Conservation (phyloP, 108 stramenopile species). For the Skeletonema menzelii region DNA sequence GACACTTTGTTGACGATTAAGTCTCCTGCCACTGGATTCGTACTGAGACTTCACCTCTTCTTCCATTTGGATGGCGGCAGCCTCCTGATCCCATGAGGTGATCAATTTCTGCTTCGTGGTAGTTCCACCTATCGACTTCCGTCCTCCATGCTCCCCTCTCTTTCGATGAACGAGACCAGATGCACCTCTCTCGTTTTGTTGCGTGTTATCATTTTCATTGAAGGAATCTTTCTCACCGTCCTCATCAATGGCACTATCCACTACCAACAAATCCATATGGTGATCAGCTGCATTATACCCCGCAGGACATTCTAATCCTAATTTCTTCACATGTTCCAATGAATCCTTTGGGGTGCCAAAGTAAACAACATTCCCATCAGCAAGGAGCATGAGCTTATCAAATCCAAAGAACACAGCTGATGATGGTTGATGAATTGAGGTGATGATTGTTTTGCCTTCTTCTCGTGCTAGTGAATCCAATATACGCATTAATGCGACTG, state of each 20-base stretch:
- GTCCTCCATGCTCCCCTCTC: background rate
- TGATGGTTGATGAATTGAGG: slow-evolving; percentile 74
- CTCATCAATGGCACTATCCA: slow-evolving; percentile 43
- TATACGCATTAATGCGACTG: slow-evolving; percentile 61
- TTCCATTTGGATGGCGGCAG: slow-evolving; percentile 46
- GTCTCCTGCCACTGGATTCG: background rate
- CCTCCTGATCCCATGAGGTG: slow-evolving; percentile 63
- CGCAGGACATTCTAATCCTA: slow-evolving; percentile 55
- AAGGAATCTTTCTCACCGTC: slow-evolving; percentile 24
- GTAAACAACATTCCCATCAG: slow-evolving; percentile 74
- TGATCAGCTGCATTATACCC: slow-evolving; percentile 85
- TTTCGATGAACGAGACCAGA: background rate
- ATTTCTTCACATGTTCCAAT: slow-evolving; percentile 41
- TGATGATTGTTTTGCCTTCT: slow-evolving; percentile 65
- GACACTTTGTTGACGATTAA: slow-evolving; percentile 3
- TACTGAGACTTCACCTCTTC: slow-evolving; percentile 3
- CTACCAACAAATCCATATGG: slow-evolving; percentile 77
- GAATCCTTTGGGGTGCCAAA: slow-evolving; percentile 66
- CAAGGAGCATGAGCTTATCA: slow-evolving; percentile 62
- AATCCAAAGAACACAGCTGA: slow-evolving; percentile 72
- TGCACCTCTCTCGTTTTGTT: slow-evolving; percentile 1
- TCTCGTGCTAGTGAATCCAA: slow-evolving; percentile 47
- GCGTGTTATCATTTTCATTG: background rate
- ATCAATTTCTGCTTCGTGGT: slow-evolving; percentile 48
- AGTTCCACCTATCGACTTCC: background rate